Evolutionary conservation across 73 alveolate genomes (phyloP).

Genomic region (Tetrahymena malaccensis): DNA sequence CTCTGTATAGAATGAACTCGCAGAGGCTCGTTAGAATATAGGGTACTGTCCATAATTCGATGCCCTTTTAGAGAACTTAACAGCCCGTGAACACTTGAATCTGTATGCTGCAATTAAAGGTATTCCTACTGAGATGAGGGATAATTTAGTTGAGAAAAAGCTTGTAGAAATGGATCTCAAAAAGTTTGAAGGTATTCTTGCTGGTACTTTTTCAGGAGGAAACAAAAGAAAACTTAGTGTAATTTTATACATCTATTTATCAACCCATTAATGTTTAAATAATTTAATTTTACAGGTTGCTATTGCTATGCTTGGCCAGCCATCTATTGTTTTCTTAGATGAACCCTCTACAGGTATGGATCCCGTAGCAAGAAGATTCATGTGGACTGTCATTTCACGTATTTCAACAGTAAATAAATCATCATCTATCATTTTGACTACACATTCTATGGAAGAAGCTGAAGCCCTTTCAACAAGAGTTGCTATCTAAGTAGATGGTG

Average conservation of each 20-base stretch:
- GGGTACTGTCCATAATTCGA: conserved; percentile 98
- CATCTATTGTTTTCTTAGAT: conserved; percentile 95
- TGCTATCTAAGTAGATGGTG: conserved; percentile 93
- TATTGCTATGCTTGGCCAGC: conserved; percentile 97
- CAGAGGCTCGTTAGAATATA: conserved; percentile 75
- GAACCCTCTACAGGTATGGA: conserved; percentile 99
- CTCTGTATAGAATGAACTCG: conserved; percentile 68
- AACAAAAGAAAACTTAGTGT: conserved; percentile 91
- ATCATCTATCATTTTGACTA: conserved; percentile 78
- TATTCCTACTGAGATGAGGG: conserved; percentile 56
- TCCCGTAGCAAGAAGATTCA: conserved; percentile 94
- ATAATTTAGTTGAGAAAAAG: conserved; percentile 68
- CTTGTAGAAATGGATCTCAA: conserved; percentile 83
- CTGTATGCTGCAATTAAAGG: conserved; percentile 94
- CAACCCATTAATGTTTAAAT: not conserved
- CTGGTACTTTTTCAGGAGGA: conserved; percentile 94
- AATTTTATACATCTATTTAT: not conserved
- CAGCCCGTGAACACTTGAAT: conserved; percentile 91
- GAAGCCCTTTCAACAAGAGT: conserved; percentile 84
- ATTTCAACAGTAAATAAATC: conserved; percentile 86
- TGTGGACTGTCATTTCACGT: conserved; percentile 95
- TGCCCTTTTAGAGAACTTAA: conserved; percentile 87
- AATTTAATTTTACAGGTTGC: conserved; percentile 69
- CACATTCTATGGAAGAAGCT: conserved; percentile 97
- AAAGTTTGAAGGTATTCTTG: conserved; percentile 67